Conservation (phyloP, 768 basidiomycete species). For the Stropharia rugosoannulata region DNA sequence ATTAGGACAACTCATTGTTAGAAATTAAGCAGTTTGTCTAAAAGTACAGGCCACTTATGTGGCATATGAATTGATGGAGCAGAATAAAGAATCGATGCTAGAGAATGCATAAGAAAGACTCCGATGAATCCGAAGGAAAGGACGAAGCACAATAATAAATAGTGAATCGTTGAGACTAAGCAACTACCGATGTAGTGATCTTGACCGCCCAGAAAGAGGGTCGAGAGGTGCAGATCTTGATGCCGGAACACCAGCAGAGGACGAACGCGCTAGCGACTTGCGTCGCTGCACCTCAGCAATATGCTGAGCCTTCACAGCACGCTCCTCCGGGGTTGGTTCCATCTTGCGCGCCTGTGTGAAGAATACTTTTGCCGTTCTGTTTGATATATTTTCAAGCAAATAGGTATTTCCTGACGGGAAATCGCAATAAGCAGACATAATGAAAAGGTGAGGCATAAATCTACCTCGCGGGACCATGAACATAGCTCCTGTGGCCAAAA, state of each 20-base stretch:
- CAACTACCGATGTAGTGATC: too few species aligned
- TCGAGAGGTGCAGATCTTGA: neutral
- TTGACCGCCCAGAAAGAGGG: too few species aligned
- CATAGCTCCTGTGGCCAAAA: constrained; percentile 81
- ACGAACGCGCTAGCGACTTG: constrained; percentile 20
- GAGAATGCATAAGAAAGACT: too few species aligned
- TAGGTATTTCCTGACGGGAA: constrained; percentile 76
- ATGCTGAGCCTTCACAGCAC: constrained; percentile 15
- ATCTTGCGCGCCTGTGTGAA: constrained; percentile 84
- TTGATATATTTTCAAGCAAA: constrained; percentile 82
- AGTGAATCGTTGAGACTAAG: too few species aligned
- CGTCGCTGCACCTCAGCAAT: constrained; percentile 18
- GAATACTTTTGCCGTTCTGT: constrained; percentile 80
- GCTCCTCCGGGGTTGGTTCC: constrained; percentile 22
- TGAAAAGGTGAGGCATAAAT: constrained; percentile 14
- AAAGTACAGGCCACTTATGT: too few species aligned
- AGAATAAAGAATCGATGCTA: too few species aligned
- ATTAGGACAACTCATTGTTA: too few species aligned
- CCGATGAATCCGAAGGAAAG: too few species aligned
- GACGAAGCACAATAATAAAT: too few species aligned
- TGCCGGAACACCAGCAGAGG: constrained; percentile 19
- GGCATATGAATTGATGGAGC: too few species aligned
- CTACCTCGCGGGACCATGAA: constrained; percentile 89
- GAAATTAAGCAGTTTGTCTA: too few species aligned
- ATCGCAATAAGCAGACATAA: neutral